Evolutionary conservation across 2,329 filamentous ascomycete genomes (phyloP).

Genomic region (Aspergillus sp.): DNA sequence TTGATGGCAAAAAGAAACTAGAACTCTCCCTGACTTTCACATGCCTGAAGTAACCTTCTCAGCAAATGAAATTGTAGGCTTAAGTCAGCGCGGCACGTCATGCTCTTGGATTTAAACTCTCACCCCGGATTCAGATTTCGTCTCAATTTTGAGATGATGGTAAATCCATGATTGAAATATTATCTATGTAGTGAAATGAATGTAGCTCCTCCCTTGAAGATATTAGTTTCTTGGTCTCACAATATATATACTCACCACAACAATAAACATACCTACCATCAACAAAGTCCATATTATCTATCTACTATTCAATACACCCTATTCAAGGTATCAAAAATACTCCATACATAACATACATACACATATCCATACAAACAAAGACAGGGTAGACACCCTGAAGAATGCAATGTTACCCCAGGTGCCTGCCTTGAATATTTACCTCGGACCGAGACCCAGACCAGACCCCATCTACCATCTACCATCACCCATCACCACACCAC

Average conservation of each 20-base stretch:
- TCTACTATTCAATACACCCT: too few relatives aligned
- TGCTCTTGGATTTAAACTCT: neutral
- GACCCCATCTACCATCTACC: neutral
- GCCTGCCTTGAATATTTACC: neutral
- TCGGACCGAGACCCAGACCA: neutral
- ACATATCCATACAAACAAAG: neutral
- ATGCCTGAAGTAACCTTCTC: neutral
- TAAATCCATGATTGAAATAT: neutral
- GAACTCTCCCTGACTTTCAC: conserved; percentile 5
- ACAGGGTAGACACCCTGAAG: neutral
- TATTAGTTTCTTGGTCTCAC: too few relatives aligned
- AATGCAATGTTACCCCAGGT: neutral
- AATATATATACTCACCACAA: too few relatives aligned
- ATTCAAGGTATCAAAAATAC: too few relatives aligned
- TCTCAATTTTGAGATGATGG: neutral
- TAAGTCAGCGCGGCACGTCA: conserved; percentile 17
- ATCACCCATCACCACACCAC: neutral
- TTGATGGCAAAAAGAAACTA: too few relatives aligned
- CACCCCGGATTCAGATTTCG: neutral
- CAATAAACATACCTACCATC: too few relatives aligned
- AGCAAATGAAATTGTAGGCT: conserved; percentile 10
- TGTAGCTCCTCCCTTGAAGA: too few relatives aligned
- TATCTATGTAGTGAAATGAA: neutral
- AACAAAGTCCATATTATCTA: too few relatives aligned
- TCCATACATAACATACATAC: too few relatives aligned